These are phyloP conservation scores for Tephrocybe rancida DNA, from an alignment of 768 basidiomycete species.

Conservation along the genomic window DNA sequence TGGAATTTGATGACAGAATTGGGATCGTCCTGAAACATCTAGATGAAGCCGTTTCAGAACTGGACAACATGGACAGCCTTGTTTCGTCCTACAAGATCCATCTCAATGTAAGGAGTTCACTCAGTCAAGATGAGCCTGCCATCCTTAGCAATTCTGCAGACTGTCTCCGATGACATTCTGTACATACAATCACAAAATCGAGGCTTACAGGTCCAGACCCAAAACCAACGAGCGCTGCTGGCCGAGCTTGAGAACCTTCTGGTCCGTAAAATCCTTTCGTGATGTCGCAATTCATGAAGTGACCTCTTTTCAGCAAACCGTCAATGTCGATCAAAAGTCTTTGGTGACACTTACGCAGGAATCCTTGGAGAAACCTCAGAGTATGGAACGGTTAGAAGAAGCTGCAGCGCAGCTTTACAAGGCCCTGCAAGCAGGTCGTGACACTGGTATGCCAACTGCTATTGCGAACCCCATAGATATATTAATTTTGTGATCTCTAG, in stretches of 20 bases:
- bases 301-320: constrained; percentile 69
- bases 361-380: constrained; percentile 77
- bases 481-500: constrained; percentile 34
- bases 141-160: constrained; percentile 46
- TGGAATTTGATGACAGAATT: constrained; percentile 94
- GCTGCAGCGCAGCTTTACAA: constrained; percentile 92
- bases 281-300: background rate
- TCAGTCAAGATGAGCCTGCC: too few relatives aligned
- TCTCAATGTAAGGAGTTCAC: constrained; percentile 71
- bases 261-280: constrained; percentile 27
- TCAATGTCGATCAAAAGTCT: constrained; percentile 84
- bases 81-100: constrained; percentile 96
- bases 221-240: constrained; percentile 88
- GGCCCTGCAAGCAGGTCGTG: constrained; percentile 86
- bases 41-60: constrained; percentile 85
- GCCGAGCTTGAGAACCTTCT: constrained; percentile 86
- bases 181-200: constrained; percentile 97
- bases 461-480: constrained; percentile 14
- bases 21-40: constrained; percentile 82
- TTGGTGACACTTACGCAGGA: constrained; percentile 84
- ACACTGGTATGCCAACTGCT: constrained; percentile 63
- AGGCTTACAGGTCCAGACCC: constrained; percentile 95
- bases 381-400: constrained; percentile 79
- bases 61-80: constrained; percentile 88
- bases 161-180: constrained; percentile 91